Base-by-base conservation (phyloP, 1,284 basidiomycete genomes). In the Amylostereum areolatum region DNA sequence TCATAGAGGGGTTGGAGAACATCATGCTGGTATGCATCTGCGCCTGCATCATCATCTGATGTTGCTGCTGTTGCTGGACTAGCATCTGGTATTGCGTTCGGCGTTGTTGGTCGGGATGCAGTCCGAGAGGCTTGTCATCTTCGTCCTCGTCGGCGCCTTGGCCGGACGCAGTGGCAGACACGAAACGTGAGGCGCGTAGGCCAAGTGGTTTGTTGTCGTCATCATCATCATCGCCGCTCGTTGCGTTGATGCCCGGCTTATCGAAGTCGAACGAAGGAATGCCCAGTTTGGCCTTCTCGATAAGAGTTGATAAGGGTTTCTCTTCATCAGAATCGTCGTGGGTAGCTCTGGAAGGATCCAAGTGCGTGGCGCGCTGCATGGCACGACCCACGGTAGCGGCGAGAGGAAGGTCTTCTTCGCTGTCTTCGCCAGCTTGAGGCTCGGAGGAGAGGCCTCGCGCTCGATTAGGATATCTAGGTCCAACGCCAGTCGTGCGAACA, bases 341-440 rank as follows among this genome's bases (percentile, higher is more conserved):
- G 18, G 55, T 55, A 25, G 43, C 25, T 4, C 4, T 27, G 2
- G 29, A n/a, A n/a, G 49, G 52, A 28, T 54, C 56, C 10, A 58
- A 58, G 35, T 59, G 63, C 18, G 70, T 67, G 24, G 66, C 66
- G 32, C 74, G 74, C 52, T 74, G 70, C 10, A 66, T 62, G 11
- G 71, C 77, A 27, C 75, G 74, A 45, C 69, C 66, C n/a, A 82
- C 71, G 9, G 84, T 78, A 10, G 77, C 76, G 25, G 79, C 77
- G n/a, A 89, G 70, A 5, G 87, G 87, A 40, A 89, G 54, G 63
- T 90, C 86, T 56, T 89, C 86, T 45, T 89, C 88, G 56, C 83
- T 85, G 57, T 83, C 77, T 24, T 72, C 72, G 27, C 71, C 74
- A 24, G 57, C 61, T 31, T 54, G 32, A 59, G 51, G 4, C 50